Conservation (phyloP, 768 basidiomycete genomes). For the Boletus pseudopeckii region DNA sequence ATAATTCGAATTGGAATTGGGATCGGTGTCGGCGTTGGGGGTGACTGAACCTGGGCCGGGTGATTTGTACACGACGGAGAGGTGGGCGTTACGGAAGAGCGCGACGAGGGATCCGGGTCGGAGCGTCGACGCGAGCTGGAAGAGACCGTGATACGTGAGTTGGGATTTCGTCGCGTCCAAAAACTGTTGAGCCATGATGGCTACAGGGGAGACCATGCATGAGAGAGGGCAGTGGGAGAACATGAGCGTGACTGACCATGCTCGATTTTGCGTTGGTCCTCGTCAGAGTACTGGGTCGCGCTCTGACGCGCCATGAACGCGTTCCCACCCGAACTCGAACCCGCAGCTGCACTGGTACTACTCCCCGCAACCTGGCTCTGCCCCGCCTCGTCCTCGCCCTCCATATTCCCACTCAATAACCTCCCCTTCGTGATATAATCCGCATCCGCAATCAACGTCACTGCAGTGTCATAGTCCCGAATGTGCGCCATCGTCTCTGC, state of each 20-base stretch:
- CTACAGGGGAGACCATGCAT: conserved; percentile 34
- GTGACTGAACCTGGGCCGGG: neutral
- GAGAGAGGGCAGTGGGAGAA: neutral
- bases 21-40: neutral
- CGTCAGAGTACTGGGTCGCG: conserved; percentile 40
- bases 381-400: conserved; percentile 8
- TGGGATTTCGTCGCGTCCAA: conserved; percentile 74
- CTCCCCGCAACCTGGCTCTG: conserved; percentile 3
- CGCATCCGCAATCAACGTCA: conserved; percentile 73
- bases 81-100: conserved; percentile 86
- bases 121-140: conserved; percentile 59
- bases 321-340: conserved; percentile 3
- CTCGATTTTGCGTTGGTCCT: conserved; percentile 61
- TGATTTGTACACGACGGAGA: conserved; percentile 79
- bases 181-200: conserved; percentile 63
- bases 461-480: conserved; percentile 71
- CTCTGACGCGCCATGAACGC: neutral
- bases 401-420: conserved; percentile 42
- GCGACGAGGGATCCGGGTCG: conserved; percentile 65
- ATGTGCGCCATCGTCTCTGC: conserved; percentile 47
- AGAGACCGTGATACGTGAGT: conserved; percentile 84
- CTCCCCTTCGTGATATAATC: conserved; percentile 67
- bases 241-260: conserved; percentile 50
- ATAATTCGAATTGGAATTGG: neutral
- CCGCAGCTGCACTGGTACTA: neutral